Conservation (phyloP, 306 rosid genomes). For the Cicer judaicum region DNA sequence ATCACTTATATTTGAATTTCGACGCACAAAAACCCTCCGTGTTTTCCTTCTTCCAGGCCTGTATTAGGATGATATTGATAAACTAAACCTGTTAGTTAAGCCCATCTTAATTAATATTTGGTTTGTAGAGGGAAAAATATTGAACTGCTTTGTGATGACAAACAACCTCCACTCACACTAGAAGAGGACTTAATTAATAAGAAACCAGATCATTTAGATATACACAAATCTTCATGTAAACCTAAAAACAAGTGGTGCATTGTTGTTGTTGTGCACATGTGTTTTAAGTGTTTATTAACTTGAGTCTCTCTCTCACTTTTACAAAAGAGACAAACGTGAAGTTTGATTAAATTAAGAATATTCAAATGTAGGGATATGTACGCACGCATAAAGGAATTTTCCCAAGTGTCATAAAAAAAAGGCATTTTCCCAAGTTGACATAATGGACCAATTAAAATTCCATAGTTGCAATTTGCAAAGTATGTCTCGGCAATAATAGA, state of each 20-base stretch:
- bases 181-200: constrained; percentile 10
- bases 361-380: constrained; percentile 19
- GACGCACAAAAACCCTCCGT: constrained; percentile 25
- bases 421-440: constrained; percentile 2
- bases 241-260: constrained; percentile 28
- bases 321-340: constrained; percentile 18
- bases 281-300: constrained; percentile 24
- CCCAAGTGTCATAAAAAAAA: not conserved
- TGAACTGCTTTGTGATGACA: constrained; percentile 36
- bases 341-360: constrained; percentile 35
- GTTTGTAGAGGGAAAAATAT: constrained; percentile 13
- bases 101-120: not conserved
- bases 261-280: constrained; percentile 22
- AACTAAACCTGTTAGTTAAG: constrained; percentile 30
- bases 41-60: not conserved
- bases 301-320: not conserved
- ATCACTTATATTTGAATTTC: too few species aligned
- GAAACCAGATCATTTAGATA: constrained; percentile 32
- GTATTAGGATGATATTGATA: constrained; percentile 23
- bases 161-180: constrained; percentile 38
- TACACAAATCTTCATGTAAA: constrained; percentile 8
- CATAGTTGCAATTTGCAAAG: constrained; percentile 5
- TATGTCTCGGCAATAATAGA: constrained; percentile 12
- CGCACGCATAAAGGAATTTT: constrained; percentile 24
- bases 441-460: constrained; percentile 33